Evolutionary conservation across 2,329 filamentous ascomycete species (phyloP).

Genomic region (Clonostachys chloroleuca): DNA sequence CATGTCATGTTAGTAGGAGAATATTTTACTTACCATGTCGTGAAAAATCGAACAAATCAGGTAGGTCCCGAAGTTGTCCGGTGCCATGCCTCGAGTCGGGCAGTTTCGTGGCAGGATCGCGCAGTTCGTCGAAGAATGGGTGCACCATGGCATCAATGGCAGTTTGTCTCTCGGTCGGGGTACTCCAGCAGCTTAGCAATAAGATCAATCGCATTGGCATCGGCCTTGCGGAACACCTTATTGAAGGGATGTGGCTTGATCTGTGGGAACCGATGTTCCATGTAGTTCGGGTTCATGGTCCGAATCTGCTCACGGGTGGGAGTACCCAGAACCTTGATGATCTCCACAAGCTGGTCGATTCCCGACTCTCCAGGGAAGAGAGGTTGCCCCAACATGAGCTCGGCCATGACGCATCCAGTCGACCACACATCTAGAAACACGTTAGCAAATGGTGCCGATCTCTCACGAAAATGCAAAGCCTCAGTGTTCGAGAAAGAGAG

Average conservation of each 20-base stretch:
- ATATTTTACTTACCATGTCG: slow-evolving; percentile 71
- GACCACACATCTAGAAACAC: slow-evolving; percentile 93
- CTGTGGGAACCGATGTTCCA: slow-evolving; percentile 99
- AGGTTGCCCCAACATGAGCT: slow-evolving; percentile 97
- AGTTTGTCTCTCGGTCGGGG: slow-evolving; percentile 88
- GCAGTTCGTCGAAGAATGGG: slow-evolving; percentile 95
- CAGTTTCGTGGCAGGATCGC: slow-evolving; percentile 84
- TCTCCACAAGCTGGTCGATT: slow-evolving; percentile 97
- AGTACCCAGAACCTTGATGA: slow-evolving; percentile 97
- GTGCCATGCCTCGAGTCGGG: slow-evolving; percentile 91
- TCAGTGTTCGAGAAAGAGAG: background rate
- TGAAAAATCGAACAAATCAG: slow-evolving; percentile 87
- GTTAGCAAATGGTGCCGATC: background rate
- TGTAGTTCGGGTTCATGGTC: slow-evolving; percentile 99
- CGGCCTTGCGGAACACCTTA: slow-evolving; percentile 98
- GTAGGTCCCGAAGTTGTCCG: slow-evolving; percentile 75
- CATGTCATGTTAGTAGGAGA: no score
- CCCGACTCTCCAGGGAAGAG: slow-evolving; percentile 97
- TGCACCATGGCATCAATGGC: slow-evolving; percentile 97
- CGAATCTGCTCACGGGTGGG: slow-evolving; percentile 97
- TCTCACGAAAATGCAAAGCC: slow-evolving; percentile 3
- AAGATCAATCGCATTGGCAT: slow-evolving; percentile 86
- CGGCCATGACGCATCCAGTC: slow-evolving; percentile 98
- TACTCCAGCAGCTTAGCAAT: slow-evolving; percentile 94
- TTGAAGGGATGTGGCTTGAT: slow-evolving; percentile 99